phyloP scores from a whole-genome alignment of 73 alveolate genomes.

The Tetrahymena malaccensis region DNA sequence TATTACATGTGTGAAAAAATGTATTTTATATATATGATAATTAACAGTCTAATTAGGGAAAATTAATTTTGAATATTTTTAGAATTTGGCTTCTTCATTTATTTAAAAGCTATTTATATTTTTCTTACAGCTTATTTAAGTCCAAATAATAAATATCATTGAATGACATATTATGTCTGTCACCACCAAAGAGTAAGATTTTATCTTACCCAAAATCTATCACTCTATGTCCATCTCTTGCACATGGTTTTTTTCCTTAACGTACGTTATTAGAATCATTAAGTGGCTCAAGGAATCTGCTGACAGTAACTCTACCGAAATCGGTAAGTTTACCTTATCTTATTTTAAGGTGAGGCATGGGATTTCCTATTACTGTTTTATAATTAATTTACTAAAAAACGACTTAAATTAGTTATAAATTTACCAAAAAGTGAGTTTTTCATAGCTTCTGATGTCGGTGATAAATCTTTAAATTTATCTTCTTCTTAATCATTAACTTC shows the following conservation, averaged over 20 bases:
- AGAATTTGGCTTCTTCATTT: background rate
- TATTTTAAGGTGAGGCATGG: conserved; percentile 22
- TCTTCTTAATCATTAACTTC: conserved; percentile 24
- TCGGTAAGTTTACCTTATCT: conserved; percentile 29
- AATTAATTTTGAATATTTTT: no score
- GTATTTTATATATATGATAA: no score
- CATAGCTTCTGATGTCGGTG: conserved; percentile 41
- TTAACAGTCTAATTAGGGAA: background rate
- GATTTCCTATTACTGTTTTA: conserved; percentile 18
- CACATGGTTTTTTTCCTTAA: conserved; percentile 70
- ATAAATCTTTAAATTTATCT: background rate
- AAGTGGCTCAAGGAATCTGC: conserved; percentile 33
- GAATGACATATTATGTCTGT: conserved; percentile 78
- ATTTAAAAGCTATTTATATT: background rate
- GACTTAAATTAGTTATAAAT: background rate
- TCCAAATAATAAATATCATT: conserved; percentile 57
- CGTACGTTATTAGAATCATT: background rate
- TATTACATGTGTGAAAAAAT: background rate
- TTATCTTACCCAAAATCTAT: conserved; percentile 36
- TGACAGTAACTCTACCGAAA: conserved; percentile 26
- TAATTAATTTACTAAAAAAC: background rate
- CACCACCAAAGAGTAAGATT: conserved; percentile 81
- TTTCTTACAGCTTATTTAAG: background rate
- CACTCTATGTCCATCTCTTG: conserved; percentile 83
- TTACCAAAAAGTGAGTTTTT: conserved; percentile 14